phyloP scores from a whole-genome alignment of 2,329 filamentous ascomycete species.

The Colletotrichum kahawae region DNA sequence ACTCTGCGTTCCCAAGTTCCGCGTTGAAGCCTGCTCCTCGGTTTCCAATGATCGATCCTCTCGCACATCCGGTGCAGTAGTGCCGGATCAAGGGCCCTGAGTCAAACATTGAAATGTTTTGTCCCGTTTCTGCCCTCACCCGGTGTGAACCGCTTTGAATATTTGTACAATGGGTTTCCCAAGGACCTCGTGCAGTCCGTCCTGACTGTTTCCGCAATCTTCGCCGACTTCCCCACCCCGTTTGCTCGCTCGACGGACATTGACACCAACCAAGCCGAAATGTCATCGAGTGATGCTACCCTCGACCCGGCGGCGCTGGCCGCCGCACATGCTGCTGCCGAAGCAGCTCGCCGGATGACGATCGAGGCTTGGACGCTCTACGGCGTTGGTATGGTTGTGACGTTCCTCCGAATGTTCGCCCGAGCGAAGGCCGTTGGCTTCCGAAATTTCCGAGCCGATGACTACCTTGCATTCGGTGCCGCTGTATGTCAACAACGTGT shows the following conservation, averaged over 20 bases:
- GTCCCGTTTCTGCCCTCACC: not conserved
- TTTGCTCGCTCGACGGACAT: not conserved
- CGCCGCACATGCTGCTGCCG: constrained; percentile 26
- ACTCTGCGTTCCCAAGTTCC: not conserved
- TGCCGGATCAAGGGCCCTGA: not conserved
- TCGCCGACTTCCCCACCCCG: not conserved
- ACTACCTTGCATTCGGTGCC: constrained; percentile 32
- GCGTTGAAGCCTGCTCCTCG: not conserved
- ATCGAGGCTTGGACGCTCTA: constrained; percentile 34
- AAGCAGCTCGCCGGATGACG: constrained; percentile 17
- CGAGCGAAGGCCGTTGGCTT: constrained; percentile 28
- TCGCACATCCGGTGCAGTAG: not conserved
- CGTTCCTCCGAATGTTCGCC: constrained; percentile 33
- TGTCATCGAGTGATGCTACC: not conserved
- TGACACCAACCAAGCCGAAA: not conserved
- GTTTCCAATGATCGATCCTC: not conserved
- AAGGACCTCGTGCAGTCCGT: not conserved
- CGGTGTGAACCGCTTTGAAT: not conserved
- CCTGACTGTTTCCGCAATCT: not conserved
- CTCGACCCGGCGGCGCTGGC: constrained; percentile 23
- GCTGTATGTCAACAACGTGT: not conserved
- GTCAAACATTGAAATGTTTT: not conserved
- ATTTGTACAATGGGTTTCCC: not conserved
- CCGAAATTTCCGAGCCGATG: constrained; percentile 30
- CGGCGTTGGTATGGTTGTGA: constrained; percentile 28